Evolutionary conservation across 805 yeast species (phyloP).

Genomic region (Schwanniomyces sp.): DNA sequence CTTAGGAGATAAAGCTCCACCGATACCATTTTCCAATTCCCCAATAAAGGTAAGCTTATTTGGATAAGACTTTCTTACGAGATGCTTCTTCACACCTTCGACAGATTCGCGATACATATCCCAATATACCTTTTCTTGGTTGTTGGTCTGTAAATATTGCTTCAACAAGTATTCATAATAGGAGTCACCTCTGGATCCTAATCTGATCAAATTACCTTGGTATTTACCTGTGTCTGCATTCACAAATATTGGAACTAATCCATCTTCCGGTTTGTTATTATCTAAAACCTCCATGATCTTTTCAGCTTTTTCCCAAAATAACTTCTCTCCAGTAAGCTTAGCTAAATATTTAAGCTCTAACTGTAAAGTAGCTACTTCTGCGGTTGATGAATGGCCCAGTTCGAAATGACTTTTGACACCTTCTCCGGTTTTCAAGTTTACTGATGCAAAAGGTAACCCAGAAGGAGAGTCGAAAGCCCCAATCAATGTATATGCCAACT

Average conservation of each 20-base stretch:
- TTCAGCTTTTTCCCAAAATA: slow-evolving; percentile 81
- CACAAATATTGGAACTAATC: slow-evolving; percentile 80
- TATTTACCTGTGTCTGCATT: slow-evolving; percentile 73
- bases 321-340: slow-evolving; percentile 71
- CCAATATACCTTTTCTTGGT: slow-evolving; percentile 58
- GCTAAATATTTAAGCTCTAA: slow-evolving; percentile 83
- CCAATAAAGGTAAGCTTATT: slow-evolving; percentile 68
- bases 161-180: slow-evolving; percentile 87
- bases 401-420: slow-evolving; percentile 65
- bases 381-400: slow-evolving; percentile 81
- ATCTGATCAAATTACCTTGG: slow-evolving; percentile 62
- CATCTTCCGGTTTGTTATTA: slow-evolving; percentile 61
- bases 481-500: slow-evolving; percentile 69
- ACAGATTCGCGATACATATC: slow-evolving; percentile 77
- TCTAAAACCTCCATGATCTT: slow-evolving; percentile 71
- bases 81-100: slow-evolving; percentile 69
- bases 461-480: slow-evolving; percentile 66
- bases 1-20: slow-evolving; percentile 58
- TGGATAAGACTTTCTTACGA: slow-evolving; percentile 63
- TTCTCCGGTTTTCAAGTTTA: slow-evolving; percentile 64
- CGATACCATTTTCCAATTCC: slow-evolving; percentile 71
- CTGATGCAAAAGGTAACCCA: slow-evolving; percentile 79
- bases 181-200: slow-evolving; percentile 92
- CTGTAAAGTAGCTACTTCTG: slow-evolving; percentile 86
- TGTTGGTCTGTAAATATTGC: slow-evolving; percentile 77